Evolutionary conservation across 2,329 filamentous ascomycete genomes (phyloP), one percentile per base, ranked within the genome.

Genomic region (Westerdykella aurantiaca): DNA sequence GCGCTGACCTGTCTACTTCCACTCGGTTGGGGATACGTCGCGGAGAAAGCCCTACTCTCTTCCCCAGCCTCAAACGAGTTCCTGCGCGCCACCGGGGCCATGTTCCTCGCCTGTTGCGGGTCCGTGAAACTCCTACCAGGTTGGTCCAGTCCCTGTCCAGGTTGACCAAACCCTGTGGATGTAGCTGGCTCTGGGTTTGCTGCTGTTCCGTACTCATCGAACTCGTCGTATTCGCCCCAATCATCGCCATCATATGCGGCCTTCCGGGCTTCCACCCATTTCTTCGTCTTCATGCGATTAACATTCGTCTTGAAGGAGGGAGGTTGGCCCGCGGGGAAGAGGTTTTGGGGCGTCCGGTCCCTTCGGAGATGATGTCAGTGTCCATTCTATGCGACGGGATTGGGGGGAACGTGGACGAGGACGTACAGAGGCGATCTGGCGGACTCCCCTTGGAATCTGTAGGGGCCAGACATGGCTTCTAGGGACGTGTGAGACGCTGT

Each of bases 181-280:
- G 64, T 66, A 16, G 69, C 56, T 11, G 72, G 69, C 39, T 71
- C 67, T 31, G 68, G 64, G 37, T 69, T 67, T 37, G 70, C 67
- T 38, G 70, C 66, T 39, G 77, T 75, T 34, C 79, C 77, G 50
- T 76, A 74, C 45, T 77, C 73, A 43, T 78, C 74, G 42, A 81
- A 76, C 39, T 78, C 76, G 51, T 76, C 73, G 50, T 72, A 73
- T 35, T 80, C 85, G 31, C 88, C 91, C 90, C 91, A 96, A 61
- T 95, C 91, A 58, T 94, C 89, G 50, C 90, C 91, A 58, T 91
- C 90, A 61, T 97, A 97, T 61, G 81, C 86, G 56, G 86, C 83
- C 46, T 81, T 77, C 67, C 90, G 91, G 31, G 91, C 91, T 59
- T 95, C 85, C 31, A 91, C 85, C 91, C 91, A 97, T 78, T 95